phyloP scores from a whole-genome alignment of 768 basidiomycete species.

The Boletus sp. region DNA sequence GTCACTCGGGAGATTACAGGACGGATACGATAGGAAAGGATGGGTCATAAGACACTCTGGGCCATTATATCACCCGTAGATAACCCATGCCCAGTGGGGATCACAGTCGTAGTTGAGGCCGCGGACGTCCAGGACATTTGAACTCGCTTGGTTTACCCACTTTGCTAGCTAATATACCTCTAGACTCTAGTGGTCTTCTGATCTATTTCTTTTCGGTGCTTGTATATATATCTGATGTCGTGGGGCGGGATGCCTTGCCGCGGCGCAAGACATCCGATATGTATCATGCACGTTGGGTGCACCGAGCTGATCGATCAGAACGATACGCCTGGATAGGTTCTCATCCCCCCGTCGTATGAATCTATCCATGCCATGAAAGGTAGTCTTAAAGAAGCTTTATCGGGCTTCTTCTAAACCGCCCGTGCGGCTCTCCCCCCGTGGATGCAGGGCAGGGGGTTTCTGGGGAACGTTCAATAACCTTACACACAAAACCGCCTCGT shows the following conservation, averaged over 20 bases:
- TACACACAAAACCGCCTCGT: neutral
- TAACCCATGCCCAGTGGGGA: neutral
- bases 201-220: neutral
- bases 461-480: neutral
- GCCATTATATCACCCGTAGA: neutral
- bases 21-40: slow-evolving; percentile 18
- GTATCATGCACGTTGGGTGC: neutral
- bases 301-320: neutral
- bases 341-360: neutral
- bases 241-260: neutral
- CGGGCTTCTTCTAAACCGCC: neutral
- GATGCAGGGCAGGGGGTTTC: neutral
- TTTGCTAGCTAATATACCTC: neutral
- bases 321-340: neutral
- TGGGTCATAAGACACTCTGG: neutral
- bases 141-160: neutral
- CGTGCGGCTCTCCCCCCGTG: neutral
- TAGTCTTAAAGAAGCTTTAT: neutral
- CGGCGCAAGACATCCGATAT: neutral
- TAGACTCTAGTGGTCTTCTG: neutral
- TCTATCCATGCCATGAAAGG: neutral
- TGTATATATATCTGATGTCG: neutral
- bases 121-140: neutral
- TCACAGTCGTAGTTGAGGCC: neutral
- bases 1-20: slow-evolving; percentile 37